Evolutionary conservation across 805 yeast genomes (phyloP), one percentile per base, ranked within the genome.

Genomic region (Wickerhamiella azymoides): DNA sequence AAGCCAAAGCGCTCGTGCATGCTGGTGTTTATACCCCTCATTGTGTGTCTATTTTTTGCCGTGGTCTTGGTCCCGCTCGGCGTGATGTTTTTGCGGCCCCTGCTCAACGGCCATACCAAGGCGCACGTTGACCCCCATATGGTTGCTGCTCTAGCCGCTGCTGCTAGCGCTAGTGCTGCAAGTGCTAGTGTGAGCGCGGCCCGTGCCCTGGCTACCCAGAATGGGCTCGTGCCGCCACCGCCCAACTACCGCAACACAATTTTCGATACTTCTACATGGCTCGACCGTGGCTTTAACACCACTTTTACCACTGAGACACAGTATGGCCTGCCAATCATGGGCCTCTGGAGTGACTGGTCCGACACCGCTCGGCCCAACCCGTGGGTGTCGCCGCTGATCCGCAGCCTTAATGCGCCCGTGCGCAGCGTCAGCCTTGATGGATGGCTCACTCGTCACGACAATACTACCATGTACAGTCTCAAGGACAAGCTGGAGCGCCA

Each of bases 401-500:
- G 50, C 16, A 19, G 39, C 5, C 55, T 57, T 13, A 18, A 47
- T 17, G 41, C 38, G 26, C 64, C 64, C 0, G 62, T 73, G 36
- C 60, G 72, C 36, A 95, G 95, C 55, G 86, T 85, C 33, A 79
- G 80, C 57, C 62, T 85, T 18, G 94, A 94, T 48, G 94, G 94
- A 36, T 84, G 95, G 94, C 71, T 85, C 39, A 83, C 84, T 21
- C 13, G 26, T 32, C 44, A 16, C 32, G 25, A n/a, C 14, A 32
- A n/a, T 40, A 14, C 24, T 8, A 10, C 26, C 26, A 18, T 19
- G 10, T n/a, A 17, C 10, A 2, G 65, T 35, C 80, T 85, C 5
- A 43, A 54, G 9, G 51, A 57, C 1, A 61, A 75, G 40, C 62
- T 84, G 51, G 66, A 71, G 43, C 56, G 66, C 10, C 94, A 84